Base-by-base conservation (phyloP, 495 filamentous ascomycete genomes). In the Poronia punctata region DNA sequence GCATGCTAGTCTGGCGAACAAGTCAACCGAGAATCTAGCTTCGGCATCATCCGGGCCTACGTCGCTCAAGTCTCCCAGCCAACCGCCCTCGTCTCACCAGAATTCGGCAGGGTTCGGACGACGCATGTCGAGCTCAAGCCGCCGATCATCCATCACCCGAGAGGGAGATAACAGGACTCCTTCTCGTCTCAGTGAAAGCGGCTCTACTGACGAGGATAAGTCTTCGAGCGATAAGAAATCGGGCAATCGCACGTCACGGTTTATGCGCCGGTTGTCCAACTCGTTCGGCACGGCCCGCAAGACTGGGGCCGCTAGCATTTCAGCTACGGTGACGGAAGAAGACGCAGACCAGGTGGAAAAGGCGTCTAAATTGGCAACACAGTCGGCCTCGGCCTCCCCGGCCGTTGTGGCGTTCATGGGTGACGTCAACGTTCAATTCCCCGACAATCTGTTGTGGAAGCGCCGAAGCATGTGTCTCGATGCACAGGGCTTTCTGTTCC, bases 391-490 rank as follows among this genome's bases (percentile, higher is more conserved):
- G 62, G 45, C 38, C 17, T 56, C 56, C 30, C 62, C 62, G 7
- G 65, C 60, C 23, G 74, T 76, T 15, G 65, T 83, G 19, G 76
- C 65, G 0, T 68, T 81, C 36, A 74, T 93, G 57, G 88, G 89
- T 26, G 88, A 95, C 53, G 80, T 94, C 35, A 94, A 96, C 48
- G 79, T 95, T 3, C 89, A 96, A 52, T 94, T 96, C 53, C 88
- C 89, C 1, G 89, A 93, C 57, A 89, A 82, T 30, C 71, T 95
- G 16, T 70, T 96, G 7, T 96, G 89, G 89, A 95, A 94, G 62
- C 82, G 87, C 35, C 78, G 88, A 35, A 80, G 78, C 52, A 79
- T 94, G 65, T 75, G 80, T 35, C 71, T 96, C 32, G 84, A 93
- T 56, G 73, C 72, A 43, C 69, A 81, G 32, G 89, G 89, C 7